phyloP scores from a whole-genome alignment of 345 rosid genomes.

The Physaria fendleri region DNA sequence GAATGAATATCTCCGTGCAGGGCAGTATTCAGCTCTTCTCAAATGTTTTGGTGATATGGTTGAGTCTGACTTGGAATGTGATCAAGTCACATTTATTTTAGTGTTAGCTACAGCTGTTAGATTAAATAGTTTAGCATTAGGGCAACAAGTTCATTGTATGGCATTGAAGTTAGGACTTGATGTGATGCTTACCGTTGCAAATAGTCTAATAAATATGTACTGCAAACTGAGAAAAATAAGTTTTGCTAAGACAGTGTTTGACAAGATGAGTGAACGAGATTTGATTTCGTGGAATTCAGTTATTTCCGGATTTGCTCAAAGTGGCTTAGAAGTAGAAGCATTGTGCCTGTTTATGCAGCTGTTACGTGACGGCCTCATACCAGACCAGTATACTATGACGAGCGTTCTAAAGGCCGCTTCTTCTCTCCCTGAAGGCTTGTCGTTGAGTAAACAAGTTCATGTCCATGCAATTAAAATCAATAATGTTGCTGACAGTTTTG shows the following conservation, averaged over 20 bases:
- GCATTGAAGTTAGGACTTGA: slow-evolving; percentile 42
- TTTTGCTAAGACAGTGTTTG: slow-evolving; percentile 33
- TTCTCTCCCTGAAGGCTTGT: slow-evolving; percentile 38
- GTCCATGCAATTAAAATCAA: slow-evolving; percentile 40
- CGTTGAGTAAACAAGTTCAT: slow-evolving; percentile 45
- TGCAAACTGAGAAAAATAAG: slow-evolving; percentile 36
- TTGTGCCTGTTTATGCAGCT: slow-evolving; percentile 37
- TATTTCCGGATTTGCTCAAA: slow-evolving; percentile 38
- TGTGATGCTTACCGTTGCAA: slow-evolving; percentile 36
- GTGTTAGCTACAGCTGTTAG: slow-evolving; percentile 40
- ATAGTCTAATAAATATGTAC: slow-evolving; percentile 50
- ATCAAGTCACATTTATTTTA: slow-evolving; percentile 41
- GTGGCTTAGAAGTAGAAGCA: slow-evolving; percentile 39
- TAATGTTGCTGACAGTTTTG: slow-evolving; percentile 33
- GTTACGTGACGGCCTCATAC: slow-evolving; percentile 31
- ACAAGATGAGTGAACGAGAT: slow-evolving; percentile 42
- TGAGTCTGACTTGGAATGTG: slow-evolving; percentile 36
- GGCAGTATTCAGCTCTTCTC: slow-evolving; percentile 30
- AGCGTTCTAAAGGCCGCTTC: slow-evolving; percentile 50
- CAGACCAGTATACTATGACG: slow-evolving; percentile 50
- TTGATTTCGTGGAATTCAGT: slow-evolving; percentile 62
- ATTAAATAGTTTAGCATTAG: slow-evolving; percentile 30
- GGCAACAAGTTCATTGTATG: slow-evolving; percentile 43
- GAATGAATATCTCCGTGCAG: slow-evolving; percentile 29
- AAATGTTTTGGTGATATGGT: slow-evolving; percentile 42